These are phyloP conservation scores for Pelargonium nanum DNA, from an alignment of 345 rosid species.

Conservation along the genomic window DNA sequence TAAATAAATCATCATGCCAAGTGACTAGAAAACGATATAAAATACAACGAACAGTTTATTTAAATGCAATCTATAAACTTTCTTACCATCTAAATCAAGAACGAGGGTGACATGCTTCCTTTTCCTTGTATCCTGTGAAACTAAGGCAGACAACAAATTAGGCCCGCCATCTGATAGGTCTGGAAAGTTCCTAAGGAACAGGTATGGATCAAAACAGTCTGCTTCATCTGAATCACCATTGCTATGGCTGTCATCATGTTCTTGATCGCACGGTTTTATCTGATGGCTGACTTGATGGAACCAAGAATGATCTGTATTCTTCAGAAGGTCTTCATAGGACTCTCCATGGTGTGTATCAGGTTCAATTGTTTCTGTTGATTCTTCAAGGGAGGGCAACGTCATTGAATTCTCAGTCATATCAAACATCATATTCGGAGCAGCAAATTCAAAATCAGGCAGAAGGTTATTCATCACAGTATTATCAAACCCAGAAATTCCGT, in stretches of 20 bases:
- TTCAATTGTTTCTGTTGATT: constrained; percentile 1
- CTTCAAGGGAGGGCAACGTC: constrained; percentile 10
- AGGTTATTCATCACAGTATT: constrained; percentile 11
- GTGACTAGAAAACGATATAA: not conserved
- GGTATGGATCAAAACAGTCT: constrained; percentile 15
- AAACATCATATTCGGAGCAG: constrained; percentile 12
- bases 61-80: not conserved
- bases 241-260: constrained; percentile 1
- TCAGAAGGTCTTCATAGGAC: constrained; percentile 8
- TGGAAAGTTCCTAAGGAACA: constrained; percentile 17
- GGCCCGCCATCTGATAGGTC: constrained; percentile 17
- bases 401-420: constrained; percentile 12
- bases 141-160: constrained; percentile 13
- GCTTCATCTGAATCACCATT: constrained; percentile 11
- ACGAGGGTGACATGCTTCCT: constrained; percentile 16
- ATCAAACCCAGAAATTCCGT: constrained; percentile 12
- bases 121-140: constrained; percentile 12
- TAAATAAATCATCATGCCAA: too few species aligned
- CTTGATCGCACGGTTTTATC: constrained; percentile 13
- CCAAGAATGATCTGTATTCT: constrained; percentile 11
- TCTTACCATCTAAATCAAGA: constrained; percentile 24
- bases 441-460: constrained; percentile 6
- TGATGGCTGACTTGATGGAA: constrained; percentile 14
- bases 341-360: constrained; percentile 7
- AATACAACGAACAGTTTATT: not conserved